A percentile compares a stretch with the other conserved stretches of the same genome.
Conservation (phyloP, 805 yeast genomes). For the Nakazawaea ishiwadae region DNA sequence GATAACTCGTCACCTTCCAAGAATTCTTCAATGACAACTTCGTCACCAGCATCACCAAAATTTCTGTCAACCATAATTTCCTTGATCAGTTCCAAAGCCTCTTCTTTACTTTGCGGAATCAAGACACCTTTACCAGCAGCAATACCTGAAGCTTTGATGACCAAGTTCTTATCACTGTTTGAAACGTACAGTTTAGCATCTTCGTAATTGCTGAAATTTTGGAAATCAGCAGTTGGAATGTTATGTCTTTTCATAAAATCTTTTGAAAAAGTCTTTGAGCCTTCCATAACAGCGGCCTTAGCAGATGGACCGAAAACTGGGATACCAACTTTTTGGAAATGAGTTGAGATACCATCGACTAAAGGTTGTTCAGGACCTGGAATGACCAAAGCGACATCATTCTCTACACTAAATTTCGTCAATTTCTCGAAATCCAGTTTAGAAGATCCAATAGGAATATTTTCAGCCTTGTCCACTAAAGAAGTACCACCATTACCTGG, state of each 20-base stretch:
- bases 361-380: constrained; percentile 99
- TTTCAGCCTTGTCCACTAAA: constrained; percentile 50
- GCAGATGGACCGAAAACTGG: constrained; percentile 97
- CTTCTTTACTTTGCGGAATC: constrained; percentile 79
- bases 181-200: constrained; percentile 70
- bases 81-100: constrained; percentile 78
- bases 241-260: constrained; percentile 87
- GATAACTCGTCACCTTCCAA: constrained; percentile 97
- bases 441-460: constrained; percentile 63
- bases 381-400: constrained; percentile 67
- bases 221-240: constrained; percentile 92
- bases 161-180: constrained; percentile 67
- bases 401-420: constrained; percentile 66
- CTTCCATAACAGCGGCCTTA: constrained; percentile 91
- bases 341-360: constrained; percentile 83
- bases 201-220: constrained; percentile 73
- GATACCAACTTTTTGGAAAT: constrained; percentile 77
- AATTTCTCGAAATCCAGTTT: constrained; percentile 65
- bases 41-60: constrained; percentile 93
- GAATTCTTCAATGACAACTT: constrained; percentile 92
- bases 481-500: constrained; percentile 97
- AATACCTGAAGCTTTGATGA: constrained; percentile 94
- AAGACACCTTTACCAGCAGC: constrained; percentile 99
- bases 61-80: constrained; percentile 86
- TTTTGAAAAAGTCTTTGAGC: constrained; percentile 92